These are phyloP conservation scores for Onygena corvina DNA, from an alignment of 2,329 filamentous ascomycete species.

Conservation along the genomic window DNA sequence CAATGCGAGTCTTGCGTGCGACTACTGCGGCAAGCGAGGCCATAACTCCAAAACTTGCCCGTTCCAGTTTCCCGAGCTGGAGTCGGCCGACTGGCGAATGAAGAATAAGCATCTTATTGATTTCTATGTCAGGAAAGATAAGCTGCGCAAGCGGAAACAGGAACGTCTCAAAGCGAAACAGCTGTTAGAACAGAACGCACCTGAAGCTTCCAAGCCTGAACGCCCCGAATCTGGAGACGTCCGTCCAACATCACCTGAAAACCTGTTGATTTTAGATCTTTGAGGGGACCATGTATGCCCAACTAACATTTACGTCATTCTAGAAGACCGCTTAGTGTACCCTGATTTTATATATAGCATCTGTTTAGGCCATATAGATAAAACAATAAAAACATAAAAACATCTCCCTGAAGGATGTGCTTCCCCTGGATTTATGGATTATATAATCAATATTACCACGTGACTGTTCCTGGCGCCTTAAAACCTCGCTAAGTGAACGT, in stretches of 20 bases:
- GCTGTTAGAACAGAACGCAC: neutral
- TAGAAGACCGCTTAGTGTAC: neutral
- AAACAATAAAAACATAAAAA: neutral
- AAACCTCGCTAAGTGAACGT: slow-evolving; percentile 2
- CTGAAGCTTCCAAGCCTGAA: neutral
- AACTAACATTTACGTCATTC: neutral
- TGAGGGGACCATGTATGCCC: neutral
- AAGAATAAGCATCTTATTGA: slow-evolving; percentile 5
- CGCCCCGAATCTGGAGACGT: neutral
- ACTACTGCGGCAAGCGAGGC: neutral
- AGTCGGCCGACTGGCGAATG: neutral
- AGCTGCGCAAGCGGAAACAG: neutral
- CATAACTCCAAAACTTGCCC: neutral
- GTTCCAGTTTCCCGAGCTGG: neutral
- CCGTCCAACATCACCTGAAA: slow-evolving; percentile 1
- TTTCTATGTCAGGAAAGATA: slow-evolving; percentile 4
- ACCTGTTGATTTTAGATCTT: slow-evolving; percentile 6
- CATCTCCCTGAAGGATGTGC: neutral
- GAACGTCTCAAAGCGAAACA: slow-evolving; percentile 1
- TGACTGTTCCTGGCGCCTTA: neutral
- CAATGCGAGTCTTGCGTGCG: neutral
- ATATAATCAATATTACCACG: neutral
- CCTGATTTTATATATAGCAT: neutral
- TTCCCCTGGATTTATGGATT: neutral
- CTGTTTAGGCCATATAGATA: neutral